A percentile compares a stretch with the other conserved stretches of the same genome.
phyloP scores from a whole-genome alignment of 495 filamentous ascomycete species.

The Poronia punctata region DNA sequence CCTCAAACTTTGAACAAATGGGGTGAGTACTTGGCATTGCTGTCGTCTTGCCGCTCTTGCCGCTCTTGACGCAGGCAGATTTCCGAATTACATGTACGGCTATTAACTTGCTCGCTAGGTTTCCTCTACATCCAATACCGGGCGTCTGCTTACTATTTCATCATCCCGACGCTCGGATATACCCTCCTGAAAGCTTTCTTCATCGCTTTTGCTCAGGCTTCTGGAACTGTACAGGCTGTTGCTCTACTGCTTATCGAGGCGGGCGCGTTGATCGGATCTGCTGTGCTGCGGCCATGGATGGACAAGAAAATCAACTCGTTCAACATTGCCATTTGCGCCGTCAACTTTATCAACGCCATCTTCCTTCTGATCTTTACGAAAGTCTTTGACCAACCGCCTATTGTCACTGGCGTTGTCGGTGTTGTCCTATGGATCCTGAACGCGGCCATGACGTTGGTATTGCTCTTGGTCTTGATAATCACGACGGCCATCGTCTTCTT shows the following conservation, averaged over 20 bases:
- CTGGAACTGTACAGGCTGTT: slow-evolving; percentile 71
- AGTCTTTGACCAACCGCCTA: slow-evolving; percentile 73
- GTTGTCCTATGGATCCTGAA: slow-evolving; percentile 91
- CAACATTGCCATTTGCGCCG: slow-evolving; percentile 83
- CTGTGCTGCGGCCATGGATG: slow-evolving; percentile 90
- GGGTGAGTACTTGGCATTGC: slow-evolving; percentile 48
- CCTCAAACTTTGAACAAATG: slow-evolving; percentile 90
- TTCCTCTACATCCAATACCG: slow-evolving; percentile 98
- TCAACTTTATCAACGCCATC: slow-evolving; percentile 88
- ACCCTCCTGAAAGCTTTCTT: slow-evolving; percentile 83
- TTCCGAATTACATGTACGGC: slow-evolving; percentile 1
- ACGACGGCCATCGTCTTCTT: slow-evolving; percentile 76
- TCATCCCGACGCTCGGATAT: slow-evolving; percentile 74
- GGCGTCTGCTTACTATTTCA: slow-evolving; percentile 94
- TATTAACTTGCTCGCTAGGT: slow-evolving; percentile 25
- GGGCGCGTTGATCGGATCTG: slow-evolving; percentile 66
- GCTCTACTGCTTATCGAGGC: slow-evolving; percentile 83
- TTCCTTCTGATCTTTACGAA: slow-evolving; percentile 76
- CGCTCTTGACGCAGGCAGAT: not conserved
- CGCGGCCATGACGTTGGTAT: slow-evolving; percentile 77
- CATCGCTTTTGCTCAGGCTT: slow-evolving; percentile 72
- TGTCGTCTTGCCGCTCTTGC: too few relatives aligned
- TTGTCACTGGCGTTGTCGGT: slow-evolving; percentile 89
- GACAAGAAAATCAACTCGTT: slow-evolving; percentile 98
- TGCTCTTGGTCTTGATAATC: slow-evolving; percentile 80